Base-by-base conservation (phyloP, 2,329 filamentous ascomycete genomes). In the Cladosporium colombiae region DNA sequence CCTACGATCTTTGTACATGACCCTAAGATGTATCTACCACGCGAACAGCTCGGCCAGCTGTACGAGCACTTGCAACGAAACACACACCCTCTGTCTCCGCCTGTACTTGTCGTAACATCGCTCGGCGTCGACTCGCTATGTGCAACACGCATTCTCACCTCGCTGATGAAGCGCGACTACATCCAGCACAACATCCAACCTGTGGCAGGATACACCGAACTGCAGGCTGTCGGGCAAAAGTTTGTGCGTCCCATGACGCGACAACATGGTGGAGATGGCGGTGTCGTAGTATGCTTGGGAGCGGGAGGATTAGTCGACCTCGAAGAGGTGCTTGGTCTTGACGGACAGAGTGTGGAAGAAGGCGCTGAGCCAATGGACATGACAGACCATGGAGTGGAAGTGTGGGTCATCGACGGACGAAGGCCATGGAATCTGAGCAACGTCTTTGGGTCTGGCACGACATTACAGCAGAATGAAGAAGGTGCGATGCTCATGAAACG, bases 121-220 rank as follows among this genome's bases (percentile, higher is more conserved):
- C 91, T 98, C 76, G 94, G 97, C 75, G 93, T 95, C 64, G 95
- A 99, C 81, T 91, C 95, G 69, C 88, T 99, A 68, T 98, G 94
- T 79, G 95, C 93, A 68, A 96, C 93, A 77, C 92, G 93, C 68
- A 97, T 99, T 68, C 87, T 99, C 57, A 96, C 94, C 2, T 86
- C 90, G 60, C 85, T 99, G n/a, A 84, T 99, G 67, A 97, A 96
- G 80, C 91, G 94, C 83, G 95, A 99, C 82, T 98, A 96, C 76
- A 96, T 99, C 72, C 91, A 91, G 16, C 94, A 98, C 82, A 98
- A 97, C 80, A 97, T 98, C 74, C 92, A 97, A 74, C 95, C 95
- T 1, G 90, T 99, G 64, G 88, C 92, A 23, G 95, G 95, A 64
- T 98, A 97, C 87, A 89, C 88, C 70, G 95, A 98, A 77, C 86